These are phyloP conservation scores for Zygosaccharomyces pseudobailii DNA, from an alignment of 1,139 yeast species.

Conservation along the genomic window DNA sequence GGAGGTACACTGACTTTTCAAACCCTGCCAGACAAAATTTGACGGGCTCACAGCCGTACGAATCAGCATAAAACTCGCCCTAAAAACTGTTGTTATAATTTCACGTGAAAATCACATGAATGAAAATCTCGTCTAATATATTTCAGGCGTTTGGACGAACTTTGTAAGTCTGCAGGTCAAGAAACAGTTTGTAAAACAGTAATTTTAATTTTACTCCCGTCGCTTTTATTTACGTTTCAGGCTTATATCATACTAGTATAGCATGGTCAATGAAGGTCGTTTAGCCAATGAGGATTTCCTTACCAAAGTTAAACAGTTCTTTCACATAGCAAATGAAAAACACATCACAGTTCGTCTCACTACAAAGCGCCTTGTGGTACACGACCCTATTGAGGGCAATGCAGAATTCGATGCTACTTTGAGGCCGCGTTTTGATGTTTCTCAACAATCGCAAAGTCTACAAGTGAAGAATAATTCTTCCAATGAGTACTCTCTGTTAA, in stretches of 20 bases:
- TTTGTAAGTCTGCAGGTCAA: too few relatives aligned
- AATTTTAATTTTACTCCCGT: too few relatives aligned
- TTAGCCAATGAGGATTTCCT: slow-evolving; percentile 21
- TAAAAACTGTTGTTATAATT: too few relatives aligned
- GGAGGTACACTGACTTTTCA: too few relatives aligned
- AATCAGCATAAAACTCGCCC: too few relatives aligned
- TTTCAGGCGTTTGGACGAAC: too few relatives aligned
- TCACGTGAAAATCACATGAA: too few relatives aligned
- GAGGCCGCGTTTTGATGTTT: slow-evolving; percentile 28
- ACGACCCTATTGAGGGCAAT: slow-evolving; percentile 28
- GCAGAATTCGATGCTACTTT: slow-evolving; percentile 25
- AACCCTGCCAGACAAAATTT: too few relatives aligned
- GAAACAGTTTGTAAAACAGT: too few relatives aligned
- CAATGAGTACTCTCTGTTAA: slow-evolving; percentile 44
- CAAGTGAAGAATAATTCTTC: slow-evolving; percentile 13
- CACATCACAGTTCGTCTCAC: slow-evolving; percentile 27
- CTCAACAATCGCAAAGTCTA: slow-evolving; percentile 21
- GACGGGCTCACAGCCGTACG: too few relatives aligned
- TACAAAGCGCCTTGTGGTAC: slow-evolving; percentile 26
- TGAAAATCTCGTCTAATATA: too few relatives aligned
- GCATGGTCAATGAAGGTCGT: slow-evolving; percentile 10
- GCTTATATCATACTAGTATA: background rate
- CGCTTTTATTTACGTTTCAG: too few relatives aligned
- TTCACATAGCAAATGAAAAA: slow-evolving; percentile 27
- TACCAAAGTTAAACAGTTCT: slow-evolving; percentile 20